A percentile compares a stretch with the other conserved stretches of the same genome.
Conservation (phyloP, 1,139 yeast species). For the Debaryomyces subglobosus region DNA sequence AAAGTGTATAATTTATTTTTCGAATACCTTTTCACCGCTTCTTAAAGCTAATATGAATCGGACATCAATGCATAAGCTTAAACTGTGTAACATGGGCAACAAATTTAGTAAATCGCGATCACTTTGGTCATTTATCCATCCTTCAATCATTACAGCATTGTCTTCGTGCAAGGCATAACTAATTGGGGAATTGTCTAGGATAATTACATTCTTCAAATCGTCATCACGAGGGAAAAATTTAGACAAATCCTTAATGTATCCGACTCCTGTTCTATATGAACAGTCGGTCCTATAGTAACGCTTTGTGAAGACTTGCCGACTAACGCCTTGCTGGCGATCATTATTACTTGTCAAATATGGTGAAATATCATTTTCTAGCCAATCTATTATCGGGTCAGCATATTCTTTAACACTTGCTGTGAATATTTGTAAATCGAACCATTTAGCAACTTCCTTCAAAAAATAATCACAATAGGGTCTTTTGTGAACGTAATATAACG, state of each 20-base stretch:
- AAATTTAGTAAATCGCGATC: constrained; percentile 81
- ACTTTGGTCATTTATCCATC: constrained; percentile 95
- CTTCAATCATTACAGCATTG: constrained; percentile 91
- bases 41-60: constrained; percentile 75
- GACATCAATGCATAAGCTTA: constrained; percentile 86
- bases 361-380: constrained; percentile 56
- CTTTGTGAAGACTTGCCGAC: constrained; percentile 43
- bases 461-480: constrained; percentile 91
- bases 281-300: constrained; percentile 84
- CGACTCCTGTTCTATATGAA: constrained; percentile 72
- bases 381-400: constrained; percentile 96
- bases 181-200: constrained; percentile 90
- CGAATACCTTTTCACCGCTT: constrained; percentile 74
- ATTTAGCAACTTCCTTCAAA: constrained; percentile 71
- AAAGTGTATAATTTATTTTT: constrained; percentile 21
- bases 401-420: constrained; percentile 95
- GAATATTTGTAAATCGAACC: constrained; percentile 89
- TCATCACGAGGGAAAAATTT: constrained; percentile 46
- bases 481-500: constrained; percentile 87
- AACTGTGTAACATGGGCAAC: constrained; percentile 77
- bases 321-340: constrained; percentile 15
- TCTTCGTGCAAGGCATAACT: constrained; percentile 82
- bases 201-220: constrained; percentile 72
- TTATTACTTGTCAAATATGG: constrained; percentile 1
- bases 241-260: constrained; percentile 84